phyloP scores from a whole-genome alignment of 805 yeast genomes.

The Clavispora carvajalis region DNA sequence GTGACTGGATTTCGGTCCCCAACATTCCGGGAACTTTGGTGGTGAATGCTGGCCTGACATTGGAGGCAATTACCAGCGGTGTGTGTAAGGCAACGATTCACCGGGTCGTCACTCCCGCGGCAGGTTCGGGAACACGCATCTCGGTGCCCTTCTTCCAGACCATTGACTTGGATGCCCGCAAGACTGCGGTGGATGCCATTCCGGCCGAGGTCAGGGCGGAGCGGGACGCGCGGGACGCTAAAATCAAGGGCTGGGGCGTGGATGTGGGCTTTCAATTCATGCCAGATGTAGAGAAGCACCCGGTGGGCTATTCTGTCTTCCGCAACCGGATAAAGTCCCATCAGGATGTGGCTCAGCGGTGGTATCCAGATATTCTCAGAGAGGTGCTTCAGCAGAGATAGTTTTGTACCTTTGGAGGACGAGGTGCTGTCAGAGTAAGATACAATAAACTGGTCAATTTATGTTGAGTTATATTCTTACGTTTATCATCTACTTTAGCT shows the following conservation, averaged over 20 bases:
- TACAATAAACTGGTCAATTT: no score
- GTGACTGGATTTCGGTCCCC: conserved; percentile 53
- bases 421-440: not conserved
- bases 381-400: conserved; percentile 26
- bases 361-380: conserved; percentile 37
- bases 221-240: conserved; percentile 31
- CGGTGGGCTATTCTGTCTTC: conserved; percentile 45
- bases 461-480: not conserved
- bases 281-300: conserved; percentile 32
- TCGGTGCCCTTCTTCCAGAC: conserved; percentile 48
- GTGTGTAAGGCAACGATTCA: conserved; percentile 58
- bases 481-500: not conserved
- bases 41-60: conserved; percentile 56
- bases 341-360: conserved; percentile 37
- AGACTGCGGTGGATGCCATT: conserved; percentile 25
- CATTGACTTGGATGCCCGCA: conserved; percentile 33
- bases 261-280: conserved; percentile 37
- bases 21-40: conserved; percentile 46
- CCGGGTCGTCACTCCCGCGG: conserved; percentile 41
- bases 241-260: conserved; percentile 31
- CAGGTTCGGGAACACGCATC: conserved; percentile 34
- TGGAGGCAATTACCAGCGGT: conserved; percentile 55
- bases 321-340: conserved; percentile 41
- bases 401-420: no score
- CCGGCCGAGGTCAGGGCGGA: conserved; percentile 23